phyloP scores from a whole-genome alignment of 1,284 basidiomycete species.

The Cryptococcus depauperatus region DNA sequence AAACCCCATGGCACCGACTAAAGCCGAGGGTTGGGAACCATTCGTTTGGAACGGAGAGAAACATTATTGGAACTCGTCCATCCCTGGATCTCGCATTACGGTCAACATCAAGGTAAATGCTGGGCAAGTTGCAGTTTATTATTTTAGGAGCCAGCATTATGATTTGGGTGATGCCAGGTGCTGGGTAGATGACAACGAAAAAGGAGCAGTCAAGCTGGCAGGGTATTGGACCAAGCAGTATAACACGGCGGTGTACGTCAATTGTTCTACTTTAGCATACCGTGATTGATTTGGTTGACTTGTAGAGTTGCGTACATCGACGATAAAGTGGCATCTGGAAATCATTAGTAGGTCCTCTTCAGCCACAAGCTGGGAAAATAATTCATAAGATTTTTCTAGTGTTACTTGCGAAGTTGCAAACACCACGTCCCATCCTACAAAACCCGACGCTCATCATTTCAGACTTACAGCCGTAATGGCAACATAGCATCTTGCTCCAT shows the following conservation, averaged over 20 bases:
- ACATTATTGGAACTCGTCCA: constrained; percentile 40
- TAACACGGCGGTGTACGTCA: constrained; percentile 39
- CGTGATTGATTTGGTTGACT: neutral
- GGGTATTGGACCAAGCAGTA: constrained; percentile 43
- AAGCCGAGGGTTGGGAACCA: constrained; percentile 35
- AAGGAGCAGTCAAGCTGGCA: constrained; percentile 32
- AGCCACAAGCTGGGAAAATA: too few relatives aligned
- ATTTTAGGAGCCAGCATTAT: constrained; percentile 43
- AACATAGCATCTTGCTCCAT: too few relatives aligned
- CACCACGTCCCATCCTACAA: constrained; percentile 37
- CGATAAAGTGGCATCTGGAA: constrained; percentile 41
- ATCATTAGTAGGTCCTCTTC: constrained; percentile 39
- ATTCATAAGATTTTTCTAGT: too few relatives aligned
- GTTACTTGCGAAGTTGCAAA: constrained; percentile 43
- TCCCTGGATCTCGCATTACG: constrained; percentile 37
- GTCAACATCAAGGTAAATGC: constrained; percentile 39
- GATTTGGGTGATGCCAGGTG: constrained; percentile 44
- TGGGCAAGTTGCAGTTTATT: constrained; percentile 44
- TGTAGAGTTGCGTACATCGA: constrained; percentile 43
- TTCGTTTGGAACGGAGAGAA: constrained; percentile 44
- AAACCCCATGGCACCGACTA: constrained; percentile 37
- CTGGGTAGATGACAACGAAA: constrained; percentile 46
- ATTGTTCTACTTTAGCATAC: neutral
- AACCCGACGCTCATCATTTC: constrained; percentile 43
- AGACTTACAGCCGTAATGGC: constrained; percentile 46